Conservation (phyloP, 2,329 filamentous ascomycete genomes). For the Kalmusia sp. region DNA sequence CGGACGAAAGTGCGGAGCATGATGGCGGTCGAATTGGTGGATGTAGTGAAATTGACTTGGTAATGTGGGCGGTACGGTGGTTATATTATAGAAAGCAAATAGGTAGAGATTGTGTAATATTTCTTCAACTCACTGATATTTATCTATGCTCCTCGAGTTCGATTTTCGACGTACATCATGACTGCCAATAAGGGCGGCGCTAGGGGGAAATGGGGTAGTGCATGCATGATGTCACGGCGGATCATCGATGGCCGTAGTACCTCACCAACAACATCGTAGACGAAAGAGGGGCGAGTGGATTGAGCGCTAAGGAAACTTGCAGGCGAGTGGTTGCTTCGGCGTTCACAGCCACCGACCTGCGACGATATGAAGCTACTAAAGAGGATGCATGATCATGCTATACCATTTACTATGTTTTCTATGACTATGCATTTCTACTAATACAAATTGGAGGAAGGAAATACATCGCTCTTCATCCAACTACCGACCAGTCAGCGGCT, state of each 20-base stretch:
- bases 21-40: neutral
- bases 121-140: neutral
- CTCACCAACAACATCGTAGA: neutral
- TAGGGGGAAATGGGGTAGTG: neutral
- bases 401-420: too few species aligned
- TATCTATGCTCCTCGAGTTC: neutral
- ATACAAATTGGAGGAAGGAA: too few species aligned
- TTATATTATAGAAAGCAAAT: neutral
- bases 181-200: neutral
- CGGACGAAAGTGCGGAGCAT: constrained; percentile 5
- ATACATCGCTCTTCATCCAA: too few species aligned
- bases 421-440: too few species aligned
- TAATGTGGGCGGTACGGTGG: neutral
- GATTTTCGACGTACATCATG: constrained; percentile 6
- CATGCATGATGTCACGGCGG: neutral
- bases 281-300: neutral
- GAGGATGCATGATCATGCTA: too few species aligned
- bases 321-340: too few species aligned
- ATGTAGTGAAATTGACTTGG: neutral
- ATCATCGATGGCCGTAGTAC: neutral
- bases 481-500: too few species aligned
- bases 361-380: too few species aligned
- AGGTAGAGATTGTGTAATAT: neutral
- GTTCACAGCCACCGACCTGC: too few species aligned
- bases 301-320: too few species aligned